Evolutionary conservation across 2,329 filamentous ascomycete species (phyloP).

Genomic region (Paraphaeosphaeria sporulosa): DNA sequence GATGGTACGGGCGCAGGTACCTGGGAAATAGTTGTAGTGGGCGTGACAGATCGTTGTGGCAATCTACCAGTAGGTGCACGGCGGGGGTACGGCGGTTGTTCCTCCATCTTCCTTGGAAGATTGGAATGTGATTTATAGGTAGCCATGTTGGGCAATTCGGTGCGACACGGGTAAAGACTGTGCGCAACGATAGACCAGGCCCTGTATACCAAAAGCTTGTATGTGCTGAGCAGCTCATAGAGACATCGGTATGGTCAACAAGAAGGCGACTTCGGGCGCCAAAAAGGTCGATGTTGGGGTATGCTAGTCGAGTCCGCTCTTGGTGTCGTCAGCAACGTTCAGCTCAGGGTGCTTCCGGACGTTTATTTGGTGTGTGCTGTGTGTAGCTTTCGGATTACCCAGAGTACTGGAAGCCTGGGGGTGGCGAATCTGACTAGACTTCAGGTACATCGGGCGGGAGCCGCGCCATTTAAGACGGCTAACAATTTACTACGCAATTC

Average conservation of each 20-base stretch:
- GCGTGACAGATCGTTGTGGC: constrained; percentile 47
- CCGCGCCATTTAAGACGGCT: constrained; percentile 40
- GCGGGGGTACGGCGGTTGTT: constrained; percentile 32
- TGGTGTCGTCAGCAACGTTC: constrained; percentile 42
- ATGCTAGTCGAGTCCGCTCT: constrained; percentile 29
- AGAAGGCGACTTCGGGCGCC: constrained; percentile 29
- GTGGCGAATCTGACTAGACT: constrained; percentile 41
- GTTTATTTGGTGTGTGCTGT: constrained; percentile 28
- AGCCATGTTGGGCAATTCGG: constrained; percentile 49
- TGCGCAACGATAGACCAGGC: constrained; percentile 30
- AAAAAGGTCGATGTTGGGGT: constrained; percentile 28
- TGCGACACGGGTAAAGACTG: constrained; percentile 43
- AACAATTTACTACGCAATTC: constrained; percentile 36
- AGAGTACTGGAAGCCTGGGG: constrained; percentile 35
- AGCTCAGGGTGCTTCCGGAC: constrained; percentile 39
- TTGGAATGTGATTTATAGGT: constrained; percentile 50
- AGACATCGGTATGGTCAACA: constrained; percentile 44
- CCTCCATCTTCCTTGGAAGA: constrained; percentile 43
- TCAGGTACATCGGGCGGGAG: constrained; percentile 39
- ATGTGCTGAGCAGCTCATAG: constrained; percentile 51
- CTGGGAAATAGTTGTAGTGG: constrained; percentile 39
- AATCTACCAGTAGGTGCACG: constrained; percentile 44
- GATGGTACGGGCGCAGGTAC: constrained; percentile 36
- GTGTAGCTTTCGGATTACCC: constrained; percentile 31
- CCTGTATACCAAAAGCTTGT: constrained; percentile 42